Conservation (phyloP, 345 rosid genomes). For the Microthlaspi erraticum region DNA sequence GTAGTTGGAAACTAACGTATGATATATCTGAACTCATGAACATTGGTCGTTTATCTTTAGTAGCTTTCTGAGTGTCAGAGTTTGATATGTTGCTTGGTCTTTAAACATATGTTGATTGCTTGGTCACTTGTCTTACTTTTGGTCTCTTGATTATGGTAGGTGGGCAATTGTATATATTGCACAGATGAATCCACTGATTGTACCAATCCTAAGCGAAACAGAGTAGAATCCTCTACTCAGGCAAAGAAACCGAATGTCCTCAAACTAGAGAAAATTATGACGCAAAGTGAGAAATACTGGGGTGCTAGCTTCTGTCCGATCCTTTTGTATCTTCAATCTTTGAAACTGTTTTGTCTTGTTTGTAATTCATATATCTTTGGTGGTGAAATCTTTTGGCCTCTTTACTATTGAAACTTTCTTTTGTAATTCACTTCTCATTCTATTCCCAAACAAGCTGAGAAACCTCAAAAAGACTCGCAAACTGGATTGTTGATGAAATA, state of each 20-base stretch:
- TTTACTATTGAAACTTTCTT: conserved; percentile 24
- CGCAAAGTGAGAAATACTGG: conserved; percentile 30
- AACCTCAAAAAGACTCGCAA: conserved; percentile 27
- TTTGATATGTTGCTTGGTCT: conserved; percentile 3
- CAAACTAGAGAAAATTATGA: conserved; percentile 39
- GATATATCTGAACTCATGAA: conserved; percentile 4
- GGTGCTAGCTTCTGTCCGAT: conserved; percentile 24
- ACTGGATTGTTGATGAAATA: conserved; percentile 46
- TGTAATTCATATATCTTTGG: conserved; percentile 37
- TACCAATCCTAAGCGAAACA: conserved; percentile 80
- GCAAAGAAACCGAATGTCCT: conserved; percentile 25
- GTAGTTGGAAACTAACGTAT: not conserved
- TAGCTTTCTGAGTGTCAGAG: not conserved
- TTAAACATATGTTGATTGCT: not conserved
- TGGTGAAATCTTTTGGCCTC: conserved; percentile 36
- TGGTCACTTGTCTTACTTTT: conserved; percentile 14
- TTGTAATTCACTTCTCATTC: conserved; percentile 33
- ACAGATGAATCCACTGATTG: conserved; percentile 97
- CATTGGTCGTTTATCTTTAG: not conserved
- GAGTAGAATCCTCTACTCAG: conserved; percentile 58
- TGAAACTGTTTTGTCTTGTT: conserved; percentile 42
- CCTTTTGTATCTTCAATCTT: conserved; percentile 43
- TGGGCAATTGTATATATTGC: conserved; percentile 99
- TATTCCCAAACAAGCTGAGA: conserved; percentile 28
- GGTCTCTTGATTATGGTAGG: conserved; percentile 51